These are phyloP conservation scores for Botryotinia calthae DNA, from an alignment of 2,329 filamentous ascomycete genomes.

Conservation along the genomic window DNA sequence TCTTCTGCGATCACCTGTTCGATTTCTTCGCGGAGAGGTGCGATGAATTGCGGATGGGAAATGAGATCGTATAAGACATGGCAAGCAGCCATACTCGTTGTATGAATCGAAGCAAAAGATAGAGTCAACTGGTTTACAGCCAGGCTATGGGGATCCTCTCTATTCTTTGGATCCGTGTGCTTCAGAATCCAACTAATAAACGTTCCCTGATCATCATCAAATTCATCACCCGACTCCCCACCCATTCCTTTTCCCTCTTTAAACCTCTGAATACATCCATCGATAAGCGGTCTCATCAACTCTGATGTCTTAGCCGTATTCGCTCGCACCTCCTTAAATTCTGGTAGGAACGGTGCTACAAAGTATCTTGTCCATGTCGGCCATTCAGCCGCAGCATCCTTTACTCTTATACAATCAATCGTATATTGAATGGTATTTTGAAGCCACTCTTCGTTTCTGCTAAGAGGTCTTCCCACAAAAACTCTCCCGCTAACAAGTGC, in stretches of 20 bases:
- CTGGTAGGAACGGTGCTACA: constrained; percentile 1
- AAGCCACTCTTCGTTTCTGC: constrained; percentile 18
- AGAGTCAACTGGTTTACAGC: not conserved
- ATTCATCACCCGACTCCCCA: not conserved
- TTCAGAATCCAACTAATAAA: constrained; percentile 7
- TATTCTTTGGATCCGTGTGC: not conserved
- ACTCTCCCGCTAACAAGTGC: constrained; percentile 3
- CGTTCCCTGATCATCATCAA: not conserved
- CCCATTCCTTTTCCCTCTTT: not conserved
- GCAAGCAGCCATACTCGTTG: constrained; percentile 47
- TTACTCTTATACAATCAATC: not conserved
- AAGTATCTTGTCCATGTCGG: not conserved
- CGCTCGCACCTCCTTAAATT: not conserved
- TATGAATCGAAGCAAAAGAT: constrained; percentile 48
- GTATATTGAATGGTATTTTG: not conserved
- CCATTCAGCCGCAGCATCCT: not conserved
- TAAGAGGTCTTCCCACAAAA: constrained; percentile 10
- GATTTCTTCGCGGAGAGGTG: constrained; percentile 33
- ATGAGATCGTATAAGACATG: constrained; percentile 54
- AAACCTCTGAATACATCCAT: not conserved
- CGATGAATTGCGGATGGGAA: constrained; percentile 46
- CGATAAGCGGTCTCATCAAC: not conserved
- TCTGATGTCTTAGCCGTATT: not conserved
- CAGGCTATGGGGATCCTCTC: not conserved
- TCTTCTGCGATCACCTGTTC: constrained; percentile 33